Evolutionary conservation across 129 eudicot genomes (phyloP), one percentile per base, ranked within the genome.

Genomic region (Helichrysum umbraculigerum): DNA sequence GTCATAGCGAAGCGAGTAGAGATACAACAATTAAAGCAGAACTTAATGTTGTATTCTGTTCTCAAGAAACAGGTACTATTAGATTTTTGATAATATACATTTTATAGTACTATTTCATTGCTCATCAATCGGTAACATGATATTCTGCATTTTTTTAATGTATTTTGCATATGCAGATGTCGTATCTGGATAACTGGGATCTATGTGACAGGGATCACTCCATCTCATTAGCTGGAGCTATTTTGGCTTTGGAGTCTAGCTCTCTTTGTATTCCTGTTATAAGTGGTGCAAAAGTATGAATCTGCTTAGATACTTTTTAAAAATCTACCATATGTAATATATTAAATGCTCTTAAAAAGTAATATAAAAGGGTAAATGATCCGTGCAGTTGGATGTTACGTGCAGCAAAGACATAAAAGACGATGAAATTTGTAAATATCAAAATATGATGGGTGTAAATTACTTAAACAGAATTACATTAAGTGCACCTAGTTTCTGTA

Each of bases 1-100:
- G 83, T 86, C 28, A 69, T 71, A 60, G 64, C 86, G 37, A 88
- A 83, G 63, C 83, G 87, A 73, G 47, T n/a, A 10, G 85, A 86
- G 76, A 72, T 86, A 37, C 86, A 86, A 64, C 62, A 76, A 61
- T 34, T 88, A 79, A 78, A 73, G 21, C 79, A 44, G 8, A 78
- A 77, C 57, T 44, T 82, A 66, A 82, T 77, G 79, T 67, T 82
- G 59, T 75, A 77, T 29, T 32, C 56, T 51, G 47, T 82, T 10
- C 82, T 82, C 56, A 77, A 71, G 25, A 58, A 77, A 67, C 86
- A 77, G 32, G 86, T 82, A 73, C 10, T 58, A 39, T 50, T 12
- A 5, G 6, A 17, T 16, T 51, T 59, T 14, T 47, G 6, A 50
- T 17, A 14, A 4, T 21, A 21, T 47, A 17, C 73, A 44, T 47